Evolutionary conservation across 116 monocot genomes (phyloP), one percentile per base, ranked within the genome.

Genomic region (Iris pallida): DNA sequence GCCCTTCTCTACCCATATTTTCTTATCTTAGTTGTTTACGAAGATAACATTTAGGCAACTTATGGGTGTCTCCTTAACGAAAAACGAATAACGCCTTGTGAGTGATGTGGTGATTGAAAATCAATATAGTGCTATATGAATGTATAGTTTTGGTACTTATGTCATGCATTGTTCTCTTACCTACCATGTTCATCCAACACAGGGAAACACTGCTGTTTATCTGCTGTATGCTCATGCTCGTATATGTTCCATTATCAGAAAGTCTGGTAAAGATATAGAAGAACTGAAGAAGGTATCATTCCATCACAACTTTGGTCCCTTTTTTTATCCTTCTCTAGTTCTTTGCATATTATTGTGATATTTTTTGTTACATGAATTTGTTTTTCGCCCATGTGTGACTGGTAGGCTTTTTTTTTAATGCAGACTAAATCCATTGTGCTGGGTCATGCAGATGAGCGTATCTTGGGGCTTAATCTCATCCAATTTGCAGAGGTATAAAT

Each of bases 201-300:
- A 95, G 95, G 95, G 95, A 43, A 90, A 95, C 67, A 95, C 95
- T 53, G 95, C 91, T 68, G 91, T 94, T 45, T 94, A 95, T 78
- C 71, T 95, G 51, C 70, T 90, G 65, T 95, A 95, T 73, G 95
- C 95, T 56, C 91, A 95, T 88, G 91, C 95, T 67, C 95, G 90
- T n/a, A 95, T 95, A 54, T 85, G 88, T 61, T 95, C 95, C 8
- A 95, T 95, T 52, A 90, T 95, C 55, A 79, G 78, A 68, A 95
- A 88, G 75, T 95, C 88, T 59, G 88, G 82, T 64, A 85, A 77
- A 77, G 83, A 95, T 18, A 66, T 95, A 43, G 82, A 90, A 51
- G 85, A 85, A 19, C 72, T 95, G 41, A 85, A 88, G 64, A 75
- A 78, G 52, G 90, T 90, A 83, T 64, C 42, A 59, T 42, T 56